Base-by-base conservation (phyloP, 2,329 filamentous ascomycete genomes). In the Stagonosporopsis chrysanthemi region DNA sequence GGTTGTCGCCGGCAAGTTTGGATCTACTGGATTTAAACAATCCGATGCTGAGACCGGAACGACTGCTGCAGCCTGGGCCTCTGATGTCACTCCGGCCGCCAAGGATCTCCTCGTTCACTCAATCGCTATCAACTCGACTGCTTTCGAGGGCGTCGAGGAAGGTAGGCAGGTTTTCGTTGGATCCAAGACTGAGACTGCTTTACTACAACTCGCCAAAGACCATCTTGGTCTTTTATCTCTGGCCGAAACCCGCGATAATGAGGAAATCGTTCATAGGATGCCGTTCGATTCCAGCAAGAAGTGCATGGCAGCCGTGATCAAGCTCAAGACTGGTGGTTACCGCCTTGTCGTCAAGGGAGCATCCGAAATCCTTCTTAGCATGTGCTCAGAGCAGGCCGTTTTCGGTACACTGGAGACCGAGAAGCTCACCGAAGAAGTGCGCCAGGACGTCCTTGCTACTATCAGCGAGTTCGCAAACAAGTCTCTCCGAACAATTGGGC, bases 131-230 rank as follows among this genome's bases (percentile, higher is more conserved):
- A 75, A 81, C 75, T 85, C 83, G 0, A 85, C 83, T 0, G 83
- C 83, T 0, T 85, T 86, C 45, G 83, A 86, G 60, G 66, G 66
- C 6, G 62, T 65, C 44, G 67, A 71, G 19, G 66, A 70, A 0
- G 80, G 81, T 6, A 77, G 81, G 17, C 78, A 83, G 35, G 76
- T 76, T 3, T 85, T 84, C 57, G 77, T 85, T 41, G 83, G 83
- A 5, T 85, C 83, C 46, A 85, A 85, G 71, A 85, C 83, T 1
- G 83, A 85, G 63, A 84, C 83, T 6, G 83, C 83, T 2, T 76
- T 86, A 2, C 76, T 85, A 8, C 75, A 81, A 26, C 75, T 85
- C 31, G 81, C 81, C 3, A 79, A 77, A 48, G 80, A 84, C 28
- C 76, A 83, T 52, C 75, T 86, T 6, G 82, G 80, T 41, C 81